Evolutionary conservation across 345 rosid genomes (phyloP), one percentile per base, ranked within the genome.

Genomic region (Melastoma malabathricum): DNA sequence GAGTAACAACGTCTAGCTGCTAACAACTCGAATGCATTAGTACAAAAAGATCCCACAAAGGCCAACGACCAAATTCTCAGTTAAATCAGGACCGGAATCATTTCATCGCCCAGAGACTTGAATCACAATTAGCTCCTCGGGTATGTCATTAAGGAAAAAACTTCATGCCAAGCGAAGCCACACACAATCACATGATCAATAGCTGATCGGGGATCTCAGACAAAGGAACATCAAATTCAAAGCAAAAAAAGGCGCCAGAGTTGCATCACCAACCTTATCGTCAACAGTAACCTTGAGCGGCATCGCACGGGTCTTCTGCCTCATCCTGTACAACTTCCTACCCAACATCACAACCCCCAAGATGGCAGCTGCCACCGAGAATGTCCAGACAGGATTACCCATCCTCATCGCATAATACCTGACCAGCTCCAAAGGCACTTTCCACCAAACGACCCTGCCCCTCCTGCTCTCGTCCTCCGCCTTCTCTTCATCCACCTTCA

Each of bases 311-410:
- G 61, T 72, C 83, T 70, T 86, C 64, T 72, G 76, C 81, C 78
- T 92, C 94, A 82, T 79, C 75, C 70, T 79, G 59, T 83, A 83
- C 75, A 87, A 51, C 59, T 74, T 82, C 39, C 77, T 76, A 22
- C 90, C 98, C 75, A 92, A 65, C 48, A 87, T 70, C 61, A 87
- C 72, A 60, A 82, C 63, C 16, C 95, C 98, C 74, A 92, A 62
- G 43, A 92, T 54, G 58, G 98, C 93, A 17, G 96, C 96, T 10
- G 93, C 93, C 68, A 92, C 69, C 9, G 98, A 87, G 66, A 92
- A 62, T 45, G 95, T 74, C 96, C 95, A 87, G 58, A 79, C 58
- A 52, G 95, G 98, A 46, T 34, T 34, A 34, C 78, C 73, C 44
- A 76, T 77, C 77, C 75, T 82, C 51, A 84, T 75, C 57, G 77